These are phyloP conservation scores for Suillus sp. DNA, from an alignment of 768 basidiomycete species.

Conservation along the genomic window DNA sequence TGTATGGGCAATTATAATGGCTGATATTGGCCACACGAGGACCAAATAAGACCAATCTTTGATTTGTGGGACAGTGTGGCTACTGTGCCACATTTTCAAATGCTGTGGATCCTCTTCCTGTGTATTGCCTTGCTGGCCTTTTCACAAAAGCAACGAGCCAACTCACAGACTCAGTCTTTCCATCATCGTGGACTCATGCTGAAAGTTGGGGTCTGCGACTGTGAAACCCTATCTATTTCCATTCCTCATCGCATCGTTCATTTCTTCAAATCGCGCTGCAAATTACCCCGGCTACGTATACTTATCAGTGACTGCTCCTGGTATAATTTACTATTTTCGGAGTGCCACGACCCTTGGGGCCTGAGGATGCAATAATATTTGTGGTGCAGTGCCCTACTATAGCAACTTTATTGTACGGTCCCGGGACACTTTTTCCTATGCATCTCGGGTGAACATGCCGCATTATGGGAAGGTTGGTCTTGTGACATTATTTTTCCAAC, in stretches of 20 bases:
- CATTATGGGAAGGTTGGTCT: neutral
- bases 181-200: neutral
- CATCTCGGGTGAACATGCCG: neutral
- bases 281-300: neutral
- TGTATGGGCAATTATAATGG: conserved; percentile 16
- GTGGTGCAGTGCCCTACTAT: conserved; percentile 2
- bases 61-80: too few species aligned
- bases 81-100: neutral
- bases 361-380: neutral
- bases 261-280: neutral
- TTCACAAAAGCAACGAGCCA: neutral
- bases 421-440: neutral
- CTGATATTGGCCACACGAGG: conserved; percentile 11
- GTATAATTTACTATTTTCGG: neutral
- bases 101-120: neutral
- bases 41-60: conserved; percentile 32
- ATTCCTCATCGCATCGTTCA: neutral
- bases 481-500: neutral
- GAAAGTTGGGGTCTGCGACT: neutral
- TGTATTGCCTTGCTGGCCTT: neutral
- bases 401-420: conserved; percentile 1
- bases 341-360: neutral
- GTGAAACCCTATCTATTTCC: neutral
- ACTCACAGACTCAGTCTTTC: neutral
- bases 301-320: neutral